Conservation (phyloP, 176 grass and related monocot species). For the Avena sativa region DNA sequence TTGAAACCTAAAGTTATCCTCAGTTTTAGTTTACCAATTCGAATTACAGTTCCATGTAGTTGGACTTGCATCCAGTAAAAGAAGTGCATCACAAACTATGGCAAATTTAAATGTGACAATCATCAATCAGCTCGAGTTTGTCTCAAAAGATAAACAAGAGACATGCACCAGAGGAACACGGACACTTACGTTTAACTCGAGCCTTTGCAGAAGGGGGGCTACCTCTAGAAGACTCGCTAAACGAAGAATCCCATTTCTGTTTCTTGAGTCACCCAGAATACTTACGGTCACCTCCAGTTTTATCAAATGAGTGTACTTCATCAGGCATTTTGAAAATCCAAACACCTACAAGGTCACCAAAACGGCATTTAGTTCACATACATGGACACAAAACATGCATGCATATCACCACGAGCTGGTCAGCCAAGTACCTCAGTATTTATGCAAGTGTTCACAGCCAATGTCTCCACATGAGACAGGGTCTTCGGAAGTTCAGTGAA, state of each 20-base stretch:
- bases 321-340: conserved; percentile 3
- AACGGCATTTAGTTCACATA: background rate
- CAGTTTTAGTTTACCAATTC: background rate
- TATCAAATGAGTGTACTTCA: conserved; percentile 20
- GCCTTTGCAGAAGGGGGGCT: conserved; percentile 12
- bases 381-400: background rate
- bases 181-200: conserved; percentile 21
- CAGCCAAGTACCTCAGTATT: background rate
- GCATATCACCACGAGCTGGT: background rate
- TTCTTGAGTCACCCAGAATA: background rate
- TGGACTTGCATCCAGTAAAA: background rate
- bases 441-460: conserved; percentile 7
- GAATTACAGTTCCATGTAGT: conserved; percentile 1
- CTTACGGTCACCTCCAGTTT: conserved; percentile 27
- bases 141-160: conserved; percentile 4
- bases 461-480: background rate
- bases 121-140: background rate
- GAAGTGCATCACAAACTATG: background rate
- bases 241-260: conserved; percentile 23
- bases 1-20: background rate
- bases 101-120: background rate
- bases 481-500: conserved; percentile 24
- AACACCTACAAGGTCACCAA: background rate
- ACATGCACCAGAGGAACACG: conserved; percentile 32
- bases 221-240: conserved; percentile 22